phyloP scores from a whole-genome alignment of 371 early-diverging fungal species.

The Apophysomyces elegans region DNA sequence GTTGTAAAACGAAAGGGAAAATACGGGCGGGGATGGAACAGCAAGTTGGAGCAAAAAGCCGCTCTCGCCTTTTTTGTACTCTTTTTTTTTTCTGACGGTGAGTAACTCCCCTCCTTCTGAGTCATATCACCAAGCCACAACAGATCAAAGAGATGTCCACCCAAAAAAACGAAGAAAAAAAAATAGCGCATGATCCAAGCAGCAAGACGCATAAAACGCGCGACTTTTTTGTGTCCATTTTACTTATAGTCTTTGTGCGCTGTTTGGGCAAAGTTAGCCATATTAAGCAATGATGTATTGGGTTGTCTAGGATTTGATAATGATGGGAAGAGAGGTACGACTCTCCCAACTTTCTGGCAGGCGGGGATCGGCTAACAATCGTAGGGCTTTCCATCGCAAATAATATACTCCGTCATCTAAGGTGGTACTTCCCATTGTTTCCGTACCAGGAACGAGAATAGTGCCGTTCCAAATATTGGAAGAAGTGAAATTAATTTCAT shows the following conservation, averaged over 20 bases:
- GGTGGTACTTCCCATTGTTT: not conserved
- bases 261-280: too few species aligned
- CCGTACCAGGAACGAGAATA: conserved; percentile 11
- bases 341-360: conserved; percentile 25
- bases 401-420: conserved; percentile 15
- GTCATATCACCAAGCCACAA: conserved; percentile 11
- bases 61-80: conserved; percentile 2
- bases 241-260: too few species aligned
- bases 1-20: not conserved
- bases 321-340: conserved; percentile 13
- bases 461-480: conserved; percentile 24
- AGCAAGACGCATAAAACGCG: too few species aligned
- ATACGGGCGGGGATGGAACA: conserved; percentile 1
- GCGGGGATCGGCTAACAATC: conserved; percentile 19
- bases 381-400: conserved; percentile 23
- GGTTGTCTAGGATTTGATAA: not conserved
- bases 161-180: too few species aligned
- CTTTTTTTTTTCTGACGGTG: not conserved
- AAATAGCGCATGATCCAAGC: too few species aligned
- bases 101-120: not conserved
- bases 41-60: not conserved
- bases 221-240: too few species aligned
- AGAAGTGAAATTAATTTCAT: not conserved
- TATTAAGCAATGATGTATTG: too few species aligned
- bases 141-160: not conserved